Evolutionary conservation across 139 green algal species (phyloP).

Genomic region (Pleodorina starrii): DNA sequence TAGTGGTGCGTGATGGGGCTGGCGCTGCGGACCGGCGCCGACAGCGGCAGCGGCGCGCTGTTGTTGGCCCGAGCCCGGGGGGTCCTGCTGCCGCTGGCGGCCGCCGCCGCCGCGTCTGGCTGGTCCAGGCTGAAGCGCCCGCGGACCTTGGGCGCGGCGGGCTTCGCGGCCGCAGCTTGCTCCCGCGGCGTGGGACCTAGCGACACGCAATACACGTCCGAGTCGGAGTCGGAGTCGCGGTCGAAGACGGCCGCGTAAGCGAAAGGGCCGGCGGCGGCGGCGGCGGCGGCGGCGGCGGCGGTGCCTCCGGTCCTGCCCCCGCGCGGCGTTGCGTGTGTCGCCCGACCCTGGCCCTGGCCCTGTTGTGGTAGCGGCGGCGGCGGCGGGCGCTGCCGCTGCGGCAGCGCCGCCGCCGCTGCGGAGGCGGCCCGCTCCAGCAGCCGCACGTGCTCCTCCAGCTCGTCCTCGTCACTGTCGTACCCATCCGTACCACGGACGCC

Average conservation of each 20-base stretch:
- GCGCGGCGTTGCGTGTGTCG: too few relatives aligned
- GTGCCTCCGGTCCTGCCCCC: not conserved
- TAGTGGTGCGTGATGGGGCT: not conserved
- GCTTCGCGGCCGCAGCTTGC: too few relatives aligned
- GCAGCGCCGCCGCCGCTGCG: not conserved
- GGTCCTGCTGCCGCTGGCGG: not conserved
- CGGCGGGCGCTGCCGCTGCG: not conserved
- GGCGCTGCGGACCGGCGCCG: slow-evolving; percentile 15
- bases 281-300: not conserved
- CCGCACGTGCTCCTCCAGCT: slow-evolving; percentile 32
- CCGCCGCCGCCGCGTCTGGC: not conserved
- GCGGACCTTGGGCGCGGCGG: not conserved
- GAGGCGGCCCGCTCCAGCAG: slow-evolving; percentile 13
- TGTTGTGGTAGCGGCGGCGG: not conserved
- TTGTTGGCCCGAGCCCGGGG: not conserved
- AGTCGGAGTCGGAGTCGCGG: not conserved
- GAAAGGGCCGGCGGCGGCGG: not conserved
- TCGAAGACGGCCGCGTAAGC: not conserved
- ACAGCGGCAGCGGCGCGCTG: not conserved
- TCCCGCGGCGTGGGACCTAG: too few relatives aligned
- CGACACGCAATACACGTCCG: not conserved
- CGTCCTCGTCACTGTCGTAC: slow-evolving; percentile 6
- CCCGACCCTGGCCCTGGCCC: not conserved
- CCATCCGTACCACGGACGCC: not conserved
- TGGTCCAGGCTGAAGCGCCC: not conserved